Evolutionary conservation across 306 rosid genomes (phyloP), one percentile per base, ranked within the genome.

Genomic region (Vigna mungo): DNA sequence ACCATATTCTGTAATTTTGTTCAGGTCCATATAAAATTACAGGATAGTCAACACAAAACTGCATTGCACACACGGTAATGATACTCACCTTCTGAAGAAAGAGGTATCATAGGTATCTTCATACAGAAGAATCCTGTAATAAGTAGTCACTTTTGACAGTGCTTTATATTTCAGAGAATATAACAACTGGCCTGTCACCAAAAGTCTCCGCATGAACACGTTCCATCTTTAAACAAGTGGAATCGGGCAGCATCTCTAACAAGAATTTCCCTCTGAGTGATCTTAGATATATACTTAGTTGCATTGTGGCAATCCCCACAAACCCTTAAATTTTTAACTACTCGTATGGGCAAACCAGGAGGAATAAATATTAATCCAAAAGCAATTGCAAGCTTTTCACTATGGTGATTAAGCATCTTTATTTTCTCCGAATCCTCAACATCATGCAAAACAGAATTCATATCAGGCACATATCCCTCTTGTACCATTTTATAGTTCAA

Each of bases 301-400:
- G 97, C 97, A 84, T 90, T 92, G 84, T 92, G 98, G 78, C 97
- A 91, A 88, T 94, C 97, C 60, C 88, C 93, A 74, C 96, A 94
- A 25, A 92, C 96, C 87, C 97, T 87, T 75, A 94, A 84, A 85
- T 94, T 94, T 83, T 94, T 94, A 61, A 92, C 92, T 20, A 92
- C 79, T 25, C 93, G 84, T 61, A 94, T 92, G 27, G 91, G 94
- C 75, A 89, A 80, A 49, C 84, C 86, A 44, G 90, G 80, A 53
- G 96, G 97, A 81, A 89, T 80, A 85, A 89, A 90, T 84, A 94
- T 85, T 87, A 94, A 86, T 65, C 93, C 97, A 68, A 94, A 94
- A 61, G 93, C 96, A 83, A 94, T 90, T 11, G 97, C 98, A 59
- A 92, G 98, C 85, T 83, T 94, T 88, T 94, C 97, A 67, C 98